phyloP scores from a whole-genome alignment of 768 basidiomycete genomes.

The Suillus subluteus region DNA sequence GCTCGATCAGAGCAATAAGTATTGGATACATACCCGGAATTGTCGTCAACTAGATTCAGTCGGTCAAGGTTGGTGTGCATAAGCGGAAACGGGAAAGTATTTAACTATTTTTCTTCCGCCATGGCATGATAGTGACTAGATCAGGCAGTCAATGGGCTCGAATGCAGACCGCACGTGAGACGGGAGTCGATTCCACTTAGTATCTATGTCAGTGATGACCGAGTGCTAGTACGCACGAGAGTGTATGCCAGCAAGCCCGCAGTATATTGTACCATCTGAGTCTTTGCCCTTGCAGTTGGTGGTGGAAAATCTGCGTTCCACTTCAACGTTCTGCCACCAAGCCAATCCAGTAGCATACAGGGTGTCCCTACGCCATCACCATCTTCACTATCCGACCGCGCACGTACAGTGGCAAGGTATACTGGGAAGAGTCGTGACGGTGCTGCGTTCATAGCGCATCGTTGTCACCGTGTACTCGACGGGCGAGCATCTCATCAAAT shows the following conservation, averaged over 20 bases:
- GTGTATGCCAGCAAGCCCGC: neutral
- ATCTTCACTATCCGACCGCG: neutral
- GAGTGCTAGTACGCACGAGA: neutral
- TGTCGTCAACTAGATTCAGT: too few species aligned
- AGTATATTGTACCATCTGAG: neutral
- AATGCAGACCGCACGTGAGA: neutral
- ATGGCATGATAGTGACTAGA: neutral
- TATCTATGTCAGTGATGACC: neutral
- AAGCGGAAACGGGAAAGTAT: neutral
- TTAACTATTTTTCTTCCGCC: neutral
- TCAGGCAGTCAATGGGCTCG: neutral
- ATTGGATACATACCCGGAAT: too few species aligned
- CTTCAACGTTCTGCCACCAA: neutral
- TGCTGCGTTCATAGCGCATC: neutral
- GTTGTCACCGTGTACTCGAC: neutral
- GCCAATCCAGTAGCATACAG: neutral
- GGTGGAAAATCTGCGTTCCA: neutral
- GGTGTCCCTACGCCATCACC: neutral
- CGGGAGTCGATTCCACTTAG: neutral
- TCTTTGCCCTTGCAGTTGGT: neutral
- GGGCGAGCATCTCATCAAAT: neutral
- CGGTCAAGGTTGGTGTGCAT: too few species aligned
- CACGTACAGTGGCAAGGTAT: neutral
- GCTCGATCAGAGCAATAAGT: too few species aligned
- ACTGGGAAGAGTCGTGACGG: too few species aligned